phyloP scores from a whole-genome alignment of 2,329 filamentous ascomycete species.

The Cercospora sp. region DNA sequence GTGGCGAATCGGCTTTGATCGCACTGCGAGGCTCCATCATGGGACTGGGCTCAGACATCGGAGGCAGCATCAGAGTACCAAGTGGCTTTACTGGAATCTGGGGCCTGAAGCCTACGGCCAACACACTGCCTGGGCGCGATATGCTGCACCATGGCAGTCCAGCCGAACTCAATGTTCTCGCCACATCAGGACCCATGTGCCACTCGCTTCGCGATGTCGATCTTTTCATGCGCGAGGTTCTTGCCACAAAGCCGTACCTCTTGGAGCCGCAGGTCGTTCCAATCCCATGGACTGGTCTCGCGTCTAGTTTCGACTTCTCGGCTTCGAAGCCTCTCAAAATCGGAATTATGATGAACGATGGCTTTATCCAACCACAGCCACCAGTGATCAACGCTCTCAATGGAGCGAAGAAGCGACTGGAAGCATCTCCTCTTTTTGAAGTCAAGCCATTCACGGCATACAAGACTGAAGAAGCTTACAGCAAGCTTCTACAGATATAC shows the following conservation, averaged over 20 bases:
- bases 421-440: neutral
- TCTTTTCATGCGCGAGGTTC: constrained; percentile 1
- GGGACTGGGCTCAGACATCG: constrained; percentile 64
- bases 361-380: constrained; percentile 1
- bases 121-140: constrained; percentile 27
- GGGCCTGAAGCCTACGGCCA: constrained; percentile 37
- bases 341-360: constrained; percentile 2
- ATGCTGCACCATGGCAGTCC: neutral
- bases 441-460: neutral
- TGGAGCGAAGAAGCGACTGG: neutral
- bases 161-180: neutral
- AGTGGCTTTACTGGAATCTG: constrained; percentile 65
- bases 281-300: constrained; percentile 1
- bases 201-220: neutral
- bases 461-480: neutral
- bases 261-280: neutral
- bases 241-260: neutral
- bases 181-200: neutral
- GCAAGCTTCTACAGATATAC: neutral
- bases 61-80: constrained; percentile 70
- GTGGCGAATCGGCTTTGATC: constrained; percentile 63
- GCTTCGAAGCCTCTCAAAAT: neutral
- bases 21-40: constrained; percentile 59
- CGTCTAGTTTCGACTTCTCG: neutral
- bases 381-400: neutral